Evolutionary conservation across 169 alveolate species (phyloP), one percentile per base, ranked within the genome.

Genomic region (Miamiensis avidus): DNA sequence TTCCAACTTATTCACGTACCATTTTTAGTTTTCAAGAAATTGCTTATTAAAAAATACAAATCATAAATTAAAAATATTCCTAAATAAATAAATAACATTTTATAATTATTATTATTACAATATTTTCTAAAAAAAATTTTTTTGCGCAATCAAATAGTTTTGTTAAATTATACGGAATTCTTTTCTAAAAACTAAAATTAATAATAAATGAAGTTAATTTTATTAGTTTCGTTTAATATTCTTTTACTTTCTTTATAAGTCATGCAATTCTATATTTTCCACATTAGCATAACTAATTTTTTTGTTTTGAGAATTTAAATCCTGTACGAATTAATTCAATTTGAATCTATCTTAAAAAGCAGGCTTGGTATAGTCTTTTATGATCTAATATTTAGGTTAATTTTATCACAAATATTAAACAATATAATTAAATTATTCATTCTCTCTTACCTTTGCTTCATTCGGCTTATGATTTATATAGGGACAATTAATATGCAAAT

Each of bases 401-500:
- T 49, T 11, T 11, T 49, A 11, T 49, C 4, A 20, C 20, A 49
- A 49, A 11, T 20, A 20, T 49, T 49, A 11, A 49, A 11, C 69
- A 49, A 49, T 49, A 49, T 11, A 49, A 20, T 11, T 11, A 11
- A 49, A 49, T 11, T 49, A 1, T 29, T 32, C 29, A 49, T 49
- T 31, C 15, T 49, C 27, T 29, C 75, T 74, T 64, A 81, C 34
- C 33, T 73, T 75, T n/a, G 34, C 77, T 86, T 76, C 81, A 29
- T 81, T 72, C 0, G 90, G 90, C 16, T 75, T 74, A 86, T 69
- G 81, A 27, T 73, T 75, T 1, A 86, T 30, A 20, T 81, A 32
- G 28, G 90, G 90, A 81, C 90, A 86, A 64, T 86, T 65, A 1
- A 65, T 69, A 26, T 81, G 26, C 25, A 33, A 32, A 76, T 86